Percentiles rank a stretch among this genome's conserved stretches.
Conservation (phyloP, 1,284 basidiomycete genomes). For the Cryptococcus sp. region DNA sequence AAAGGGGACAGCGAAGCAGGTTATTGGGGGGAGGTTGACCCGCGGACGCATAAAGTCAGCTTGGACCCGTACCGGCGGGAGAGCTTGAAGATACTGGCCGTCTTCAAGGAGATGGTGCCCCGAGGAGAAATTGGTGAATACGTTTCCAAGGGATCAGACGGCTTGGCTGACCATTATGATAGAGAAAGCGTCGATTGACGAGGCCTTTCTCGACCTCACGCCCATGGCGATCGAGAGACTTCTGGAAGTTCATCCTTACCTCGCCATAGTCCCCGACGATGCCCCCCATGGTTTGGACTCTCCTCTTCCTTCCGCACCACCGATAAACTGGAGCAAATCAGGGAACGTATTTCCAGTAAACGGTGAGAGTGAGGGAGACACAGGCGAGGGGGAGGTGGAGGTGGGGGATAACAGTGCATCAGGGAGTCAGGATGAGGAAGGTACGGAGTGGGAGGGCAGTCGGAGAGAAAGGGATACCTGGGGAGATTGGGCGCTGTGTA, state of each 20-base stretch:
- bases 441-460: neutral
- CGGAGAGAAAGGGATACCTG: conserved; percentile 56
- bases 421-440: conserved; percentile 22
- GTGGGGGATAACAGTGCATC: conserved; percentile 12
- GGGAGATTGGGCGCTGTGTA: conserved; percentile 87
- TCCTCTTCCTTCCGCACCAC: conserved; percentile 72
- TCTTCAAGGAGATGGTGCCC: conserved; percentile 76
- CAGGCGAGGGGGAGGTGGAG: neutral
- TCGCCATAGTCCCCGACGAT: conserved; percentile 65
- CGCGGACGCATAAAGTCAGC: conserved; percentile 90
- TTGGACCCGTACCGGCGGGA: conserved; percentile 91
- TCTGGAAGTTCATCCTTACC: conserved; percentile 69
- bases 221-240: conserved; percentile 69
- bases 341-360: conserved; percentile 69
- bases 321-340: conserved; percentile 62
- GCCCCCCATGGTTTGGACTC: conserved; percentile 72
- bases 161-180: conserved; percentile 4
- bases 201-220: conserved; percentile 85
- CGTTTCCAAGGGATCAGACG: neutral
- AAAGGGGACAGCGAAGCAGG: conserved; percentile 83
- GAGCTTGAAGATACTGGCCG: conserved; percentile 78
- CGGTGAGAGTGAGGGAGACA: conserved; percentile 41
- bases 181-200: conserved; percentile 71
- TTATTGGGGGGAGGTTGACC: conserved; percentile 83
- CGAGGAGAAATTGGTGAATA: conserved; percentile 62